These are phyloP conservation scores for Ustilago trichophora DNA, from an alignment of 1,284 basidiomycete species.

Conservation along the genomic window DNA sequence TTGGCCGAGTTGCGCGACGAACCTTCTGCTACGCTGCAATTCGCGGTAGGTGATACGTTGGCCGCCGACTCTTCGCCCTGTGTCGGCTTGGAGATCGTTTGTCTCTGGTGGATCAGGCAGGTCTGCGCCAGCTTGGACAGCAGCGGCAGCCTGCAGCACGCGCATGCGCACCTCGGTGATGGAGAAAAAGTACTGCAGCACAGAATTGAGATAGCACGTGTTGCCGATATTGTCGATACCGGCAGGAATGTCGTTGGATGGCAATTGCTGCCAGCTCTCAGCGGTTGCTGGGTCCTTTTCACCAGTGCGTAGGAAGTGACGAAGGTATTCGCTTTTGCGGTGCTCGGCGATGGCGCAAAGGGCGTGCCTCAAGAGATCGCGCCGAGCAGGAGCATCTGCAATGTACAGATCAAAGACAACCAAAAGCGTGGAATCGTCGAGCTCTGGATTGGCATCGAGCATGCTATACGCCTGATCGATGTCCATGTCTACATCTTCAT, in stretches of 20 bases:
- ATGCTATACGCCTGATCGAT: slow-evolving; percentile 77
- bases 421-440: slow-evolving; percentile 79
- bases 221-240: slow-evolving; percentile 92
- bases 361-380: slow-evolving; percentile 65
- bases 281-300: slow-evolving; percentile 63
- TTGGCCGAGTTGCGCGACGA: slow-evolving; percentile 77
- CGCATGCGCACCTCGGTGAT: slow-evolving; percentile 84
- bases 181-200: slow-evolving; percentile 92
- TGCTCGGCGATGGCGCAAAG: slow-evolving; percentile 71
- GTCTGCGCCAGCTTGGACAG: slow-evolving; percentile 69
- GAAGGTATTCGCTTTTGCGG: slow-evolving; percentile 77
- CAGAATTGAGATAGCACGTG: slow-evolving; percentile 89
- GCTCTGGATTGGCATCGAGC: slow-evolving; percentile 75
- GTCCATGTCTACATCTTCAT: slow-evolving; percentile 69
- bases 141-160: slow-evolving; percentile 72
- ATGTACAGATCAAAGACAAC: slow-evolving; percentile 79
- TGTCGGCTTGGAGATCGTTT: not conserved
- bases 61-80: slow-evolving; percentile 76
- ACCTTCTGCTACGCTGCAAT: slow-evolving; percentile 82
- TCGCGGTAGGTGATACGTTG: slow-evolving; percentile 81
- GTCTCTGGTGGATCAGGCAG: not conserved
- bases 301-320: slow-evolving; percentile 76
- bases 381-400: slow-evolving; percentile 70
- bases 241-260: slow-evolving; percentile 76
- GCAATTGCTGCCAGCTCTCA: slow-evolving; percentile 48